phyloP scores from a whole-genome alignment of 2,329 filamentous ascomycete genomes.

The Sclerotinia spermophila region DNA sequence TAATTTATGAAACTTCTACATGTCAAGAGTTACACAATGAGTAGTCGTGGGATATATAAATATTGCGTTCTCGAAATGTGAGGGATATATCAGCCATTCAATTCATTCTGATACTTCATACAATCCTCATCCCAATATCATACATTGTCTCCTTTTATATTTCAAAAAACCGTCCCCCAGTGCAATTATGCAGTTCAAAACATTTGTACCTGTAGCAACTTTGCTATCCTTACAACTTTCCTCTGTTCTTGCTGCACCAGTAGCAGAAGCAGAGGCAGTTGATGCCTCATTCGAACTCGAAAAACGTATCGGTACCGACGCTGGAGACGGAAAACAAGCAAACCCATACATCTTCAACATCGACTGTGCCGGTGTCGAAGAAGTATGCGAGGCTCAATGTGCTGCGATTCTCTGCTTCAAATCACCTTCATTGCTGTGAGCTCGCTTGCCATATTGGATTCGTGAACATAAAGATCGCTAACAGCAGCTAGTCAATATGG shows the following conservation, averaged over 20 bases:
- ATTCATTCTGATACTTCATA: background rate
- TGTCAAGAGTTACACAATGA: background rate
- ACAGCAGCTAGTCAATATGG: conserved; percentile 1
- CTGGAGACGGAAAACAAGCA: background rate
- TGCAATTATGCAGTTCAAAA: conserved; percentile 10
- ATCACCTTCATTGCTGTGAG: conserved; percentile 11
- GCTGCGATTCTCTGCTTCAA: conserved; percentile 13
- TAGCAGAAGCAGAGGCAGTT: background rate
- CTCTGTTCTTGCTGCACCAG: conserved; percentile 6
- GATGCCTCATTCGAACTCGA: background rate
- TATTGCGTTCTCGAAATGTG: background rate
- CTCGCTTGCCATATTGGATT: background rate
- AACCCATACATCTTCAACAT: conserved; percentile 14
- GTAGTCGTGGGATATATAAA: background rate
- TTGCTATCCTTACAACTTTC: background rate
- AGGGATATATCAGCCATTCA: background rate
- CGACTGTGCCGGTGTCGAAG: background rate
- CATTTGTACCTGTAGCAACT: background rate
- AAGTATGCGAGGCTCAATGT: conserved; percentile 19
- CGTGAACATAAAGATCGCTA: background rate
- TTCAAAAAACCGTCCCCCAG: background rate
- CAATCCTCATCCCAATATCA: background rate
- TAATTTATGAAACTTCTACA: background rate
- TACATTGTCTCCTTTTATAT: background rate
- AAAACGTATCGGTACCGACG: conserved; percentile 2